These are phyloP conservation scores for Pseudogymnoascus sp. DNA, from an alignment of 2,329 filamentous ascomycete species.

Conservation along the genomic window DNA sequence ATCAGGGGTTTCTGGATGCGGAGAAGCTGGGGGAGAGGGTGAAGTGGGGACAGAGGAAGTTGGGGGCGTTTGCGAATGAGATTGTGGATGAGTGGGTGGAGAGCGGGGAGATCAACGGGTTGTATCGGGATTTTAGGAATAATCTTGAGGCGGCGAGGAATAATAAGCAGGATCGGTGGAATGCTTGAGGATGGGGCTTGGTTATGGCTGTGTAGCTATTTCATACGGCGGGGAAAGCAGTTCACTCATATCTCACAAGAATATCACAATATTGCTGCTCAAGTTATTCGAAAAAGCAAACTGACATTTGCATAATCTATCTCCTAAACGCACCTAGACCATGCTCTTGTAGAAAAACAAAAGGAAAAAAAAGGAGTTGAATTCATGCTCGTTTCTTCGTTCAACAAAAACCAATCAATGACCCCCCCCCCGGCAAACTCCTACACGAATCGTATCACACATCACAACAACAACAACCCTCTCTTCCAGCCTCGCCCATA, in stretches of 20 bases:
- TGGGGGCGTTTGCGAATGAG: constrained; percentile 50
- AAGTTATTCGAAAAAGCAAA: not conserved
- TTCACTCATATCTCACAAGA: not conserved
- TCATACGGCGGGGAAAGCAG: not conserved
- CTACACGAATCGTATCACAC: not conserved
- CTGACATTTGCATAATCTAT: constrained; percentile 2
- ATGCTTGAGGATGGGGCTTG: not conserved
- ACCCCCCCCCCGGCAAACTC: not conserved
- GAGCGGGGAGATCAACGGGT: constrained; percentile 46
- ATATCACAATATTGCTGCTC: not conserved
- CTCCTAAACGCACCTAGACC: not conserved
- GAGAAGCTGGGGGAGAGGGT: constrained; percentile 52
- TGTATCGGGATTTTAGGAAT: constrained; percentile 59
- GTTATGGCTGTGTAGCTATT: too few relatives aligned
- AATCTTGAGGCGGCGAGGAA: constrained; percentile 51
- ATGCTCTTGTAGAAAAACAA: not conserved
- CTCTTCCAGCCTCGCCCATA: not conserved
- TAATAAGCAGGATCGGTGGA: constrained; percentile 26
- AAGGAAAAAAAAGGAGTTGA: not conserved
- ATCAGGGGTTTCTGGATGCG: constrained; percentile 47
- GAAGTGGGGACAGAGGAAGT: constrained; percentile 49
- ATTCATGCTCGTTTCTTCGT: constrained; percentile 5
- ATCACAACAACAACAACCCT: not conserved
- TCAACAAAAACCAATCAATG: not conserved
- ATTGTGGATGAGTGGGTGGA: constrained; percentile 57